Evolutionary conservation across 1,284 basidiomycete genomes (phyloP), one percentile per base, ranked within the genome.

Genomic region (Trametes pubescens): DNA sequence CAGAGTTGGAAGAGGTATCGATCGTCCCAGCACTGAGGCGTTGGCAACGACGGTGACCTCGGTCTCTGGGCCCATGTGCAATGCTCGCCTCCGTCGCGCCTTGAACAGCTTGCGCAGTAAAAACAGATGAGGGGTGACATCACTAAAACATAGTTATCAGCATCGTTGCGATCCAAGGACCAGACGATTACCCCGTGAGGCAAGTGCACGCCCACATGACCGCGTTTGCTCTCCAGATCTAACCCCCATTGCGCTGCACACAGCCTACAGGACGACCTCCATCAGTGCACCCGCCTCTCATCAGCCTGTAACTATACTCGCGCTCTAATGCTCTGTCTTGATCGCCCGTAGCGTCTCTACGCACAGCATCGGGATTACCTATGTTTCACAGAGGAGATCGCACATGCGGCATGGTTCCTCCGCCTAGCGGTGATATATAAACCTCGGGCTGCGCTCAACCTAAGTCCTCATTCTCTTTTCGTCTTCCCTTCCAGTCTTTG

Each of bases 391-490:
- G 24, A 29, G 47, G 10, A 24, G 24, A 47, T 47, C 44, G 8
- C 47, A 16, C 47, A 48, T 47, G 43, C 43, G 18, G 18, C 43
- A 13, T 47, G 22, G 22, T 4, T 24, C 47, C 24, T 24, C 47
- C 24, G 18, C 11, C 34, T 14, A n/a, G 21, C n/a, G 7, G 29
- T 21, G n/a, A 34, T 57, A 48, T 48, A 48, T 57, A 57, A 48
- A 21, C 13, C 9, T 14, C 18, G 2, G 14, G 24, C 11, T 26
- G 4, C 11, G 14, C n/a, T 9, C 7, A 4, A 16, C 9, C 21
- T 4, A n/a, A 13, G 5, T 35, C 48, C 29, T 21, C 57, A 59
- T 59, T 59, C 57, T 59, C 57, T 51, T 37, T 58, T 58, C 57
- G 37, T 40, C 48, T 48, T 48, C n/a, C 34, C 49, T 51, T 59